A percentile compares a stretch with the other conserved stretches of the same genome.
phyloP scores from a whole-genome alignment of 768 basidiomycete genomes.

The Suillus cothurnatus region DNA sequence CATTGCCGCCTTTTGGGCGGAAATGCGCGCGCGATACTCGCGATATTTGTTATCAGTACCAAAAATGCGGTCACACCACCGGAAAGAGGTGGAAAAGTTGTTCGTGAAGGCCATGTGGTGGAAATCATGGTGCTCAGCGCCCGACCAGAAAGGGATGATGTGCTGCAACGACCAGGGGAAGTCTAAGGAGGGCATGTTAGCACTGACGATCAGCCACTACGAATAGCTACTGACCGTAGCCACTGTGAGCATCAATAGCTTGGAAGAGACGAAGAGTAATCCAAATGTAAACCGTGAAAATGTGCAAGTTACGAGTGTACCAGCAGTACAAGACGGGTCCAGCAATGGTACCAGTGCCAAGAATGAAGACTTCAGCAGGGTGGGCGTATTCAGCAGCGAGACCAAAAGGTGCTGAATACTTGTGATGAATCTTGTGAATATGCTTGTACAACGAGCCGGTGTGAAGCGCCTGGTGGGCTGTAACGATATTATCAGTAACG shows the following conservation, averaged over 20 bases:
- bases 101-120: constrained; percentile 97
- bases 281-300: constrained; percentile 93
- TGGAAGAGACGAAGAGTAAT: constrained; percentile 94
- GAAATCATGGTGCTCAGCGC: constrained; percentile 97
- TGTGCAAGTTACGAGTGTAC: constrained; percentile 76
- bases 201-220: not conserved
- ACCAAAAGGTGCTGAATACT: constrained; percentile 95
- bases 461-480: constrained; percentile 90
- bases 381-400: constrained; percentile 98
- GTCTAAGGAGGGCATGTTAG: constrained; percentile 44
- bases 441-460: constrained; percentile 83
- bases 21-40: constrained; percentile 70
- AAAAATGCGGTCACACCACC: constrained; percentile 88
- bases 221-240: constrained; percentile 68
- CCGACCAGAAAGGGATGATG: constrained; percentile 94
- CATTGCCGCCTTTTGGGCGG: constrained; percentile 59
- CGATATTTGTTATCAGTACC: constrained; percentile 93
- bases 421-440: constrained; percentile 98
- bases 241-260: constrained; percentile 95
- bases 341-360: constrained; percentile 87
- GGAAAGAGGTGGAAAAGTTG: constrained; percentile 93
- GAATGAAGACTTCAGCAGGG: constrained; percentile 93
- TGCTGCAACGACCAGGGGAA: constrained; percentile 98
- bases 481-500: constrained; percentile 7
- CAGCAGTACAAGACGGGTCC: constrained; percentile 88